Conservation (phyloP, 2,329 filamentous ascomycete species). For the Cadophora sp. region DNA sequence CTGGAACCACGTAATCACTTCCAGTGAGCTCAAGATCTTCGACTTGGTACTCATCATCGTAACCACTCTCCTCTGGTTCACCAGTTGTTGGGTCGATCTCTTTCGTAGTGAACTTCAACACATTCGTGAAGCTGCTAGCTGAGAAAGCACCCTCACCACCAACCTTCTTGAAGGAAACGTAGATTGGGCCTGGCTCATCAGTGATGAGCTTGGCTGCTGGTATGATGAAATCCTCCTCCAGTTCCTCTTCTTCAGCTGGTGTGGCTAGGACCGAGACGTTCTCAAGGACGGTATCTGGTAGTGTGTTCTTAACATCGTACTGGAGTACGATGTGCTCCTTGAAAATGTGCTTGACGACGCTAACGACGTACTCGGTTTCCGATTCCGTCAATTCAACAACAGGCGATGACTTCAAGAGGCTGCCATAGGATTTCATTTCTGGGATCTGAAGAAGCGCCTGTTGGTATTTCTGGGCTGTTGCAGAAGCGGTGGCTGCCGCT, state of each 20-base stretch:
- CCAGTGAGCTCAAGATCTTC: conserved; percentile 90
- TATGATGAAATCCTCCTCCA: conserved; percentile 93
- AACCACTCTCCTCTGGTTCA: conserved; percentile 89
- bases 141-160: conserved; percentile 80
- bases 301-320: conserved; percentile 97
- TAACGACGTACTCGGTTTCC: conserved; percentile 96
- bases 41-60: conserved; percentile 98
- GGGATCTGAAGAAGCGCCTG: conserved; percentile 88
- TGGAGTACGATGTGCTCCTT: conserved; percentile 96
- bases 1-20: conserved; percentile 91
- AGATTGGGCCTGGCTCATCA: conserved; percentile 90
- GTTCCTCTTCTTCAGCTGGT: conserved; percentile 80
- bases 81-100: conserved; percentile 95
- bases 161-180: conserved; percentile 90
- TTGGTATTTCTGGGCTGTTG: conserved; percentile 85
- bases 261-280: conserved; percentile 85
- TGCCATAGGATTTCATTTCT: conserved; percentile 88
- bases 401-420: conserved; percentile 87
- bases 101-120: conserved; percentile 96
- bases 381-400: conserved; percentile 92
- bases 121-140: conserved; percentile 83
- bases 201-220: conserved; percentile 82
- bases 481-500: conserved; percentile 76
- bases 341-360: conserved; percentile 95
- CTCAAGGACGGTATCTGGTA: conserved; percentile 88